Base-by-base conservation (phyloP, 768 basidiomycete species). In the Chalciporus sphaerocephalus region DNA sequence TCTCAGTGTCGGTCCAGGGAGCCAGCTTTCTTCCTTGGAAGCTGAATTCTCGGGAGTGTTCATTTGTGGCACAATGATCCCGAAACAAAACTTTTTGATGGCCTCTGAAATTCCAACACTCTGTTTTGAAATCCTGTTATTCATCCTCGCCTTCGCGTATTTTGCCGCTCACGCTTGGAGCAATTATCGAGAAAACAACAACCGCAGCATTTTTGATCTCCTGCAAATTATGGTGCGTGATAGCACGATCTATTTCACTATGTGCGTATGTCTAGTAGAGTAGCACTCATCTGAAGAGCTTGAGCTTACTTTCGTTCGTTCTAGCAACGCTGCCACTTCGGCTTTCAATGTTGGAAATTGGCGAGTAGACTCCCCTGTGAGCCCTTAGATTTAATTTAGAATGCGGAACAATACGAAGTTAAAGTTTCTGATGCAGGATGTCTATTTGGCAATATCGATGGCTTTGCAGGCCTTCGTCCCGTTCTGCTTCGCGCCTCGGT, bases 241-340 rank as follows among this genome's bases (percentile, higher is more conserved):
- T 39, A 57, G 50, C 42, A 54, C 43, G 0, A 30, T 57, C 18
- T 58, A 58, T 44, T 58, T 54, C 1, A 47, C 50, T 1, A 51
- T 58, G 57, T 58, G 30, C 1, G 55, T 49, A 18, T n/a, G 1
- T 11, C 9, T 6, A 25, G 24, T 12, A 20, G 21, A 17, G n/a
- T 4, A 34, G 6, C 11, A 8, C 10, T 36, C 9, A 1, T 16
- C 16, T 16, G 27, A 25, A 1, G 8, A 32, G 25, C 17, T 27
- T 44, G 6, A 38, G 12, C 8, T 4, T 15, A 16, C 8, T 4
- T 15, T 13, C 32, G 10, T 8, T 18, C n/a, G 36, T n/a, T n/a
- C 12, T 34, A 58, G 57, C 6, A 50, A 22, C 15, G 10, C 32
- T 5, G 15, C 10, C 11, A 50, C 48, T 9, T 37, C 48, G 15